phyloP scores from a whole-genome alignment of 441 rosid genomes.

The Pelargonium australe region DNA sequence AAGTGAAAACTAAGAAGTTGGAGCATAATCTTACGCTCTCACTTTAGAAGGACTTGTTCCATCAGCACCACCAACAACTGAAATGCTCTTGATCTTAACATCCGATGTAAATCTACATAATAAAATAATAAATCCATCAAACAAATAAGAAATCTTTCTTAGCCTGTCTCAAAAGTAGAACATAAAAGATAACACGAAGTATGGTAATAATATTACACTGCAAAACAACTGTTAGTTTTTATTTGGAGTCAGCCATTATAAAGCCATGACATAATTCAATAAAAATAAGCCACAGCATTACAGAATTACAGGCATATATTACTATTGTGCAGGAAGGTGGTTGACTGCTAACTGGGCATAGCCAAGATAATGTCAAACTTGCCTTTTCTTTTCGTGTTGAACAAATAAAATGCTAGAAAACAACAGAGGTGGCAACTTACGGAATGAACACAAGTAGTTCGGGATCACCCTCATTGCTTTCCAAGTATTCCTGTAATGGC shows the following conservation, averaged over 20 bases:
- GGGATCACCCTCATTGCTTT: constrained; percentile 93
- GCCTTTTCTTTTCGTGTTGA: background rate
- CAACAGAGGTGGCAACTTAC: constrained; percentile 39
- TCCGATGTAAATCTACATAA: constrained; percentile 73
- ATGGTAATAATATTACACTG: background rate
- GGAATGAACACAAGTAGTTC: constrained; percentile 88
- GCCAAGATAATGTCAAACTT: background rate
- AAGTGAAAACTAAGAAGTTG: too few species aligned
- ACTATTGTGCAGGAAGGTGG: too few species aligned
- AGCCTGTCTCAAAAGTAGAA: background rate
- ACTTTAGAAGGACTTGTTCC: constrained; percentile 95
- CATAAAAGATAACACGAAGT: background rate
- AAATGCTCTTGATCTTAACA: constrained; percentile 91
- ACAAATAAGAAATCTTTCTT: constrained; percentile 10
- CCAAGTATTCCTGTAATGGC: constrained; percentile 63
- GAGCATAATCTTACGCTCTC: constrained; percentile 64
- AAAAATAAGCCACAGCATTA: background rate
- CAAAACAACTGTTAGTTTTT: background rate
- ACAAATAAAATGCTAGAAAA: constrained; percentile 3
- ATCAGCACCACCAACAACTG: constrained; percentile 79
- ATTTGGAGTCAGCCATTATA: background rate
- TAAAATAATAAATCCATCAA: constrained; percentile 15
- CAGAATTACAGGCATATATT: background rate
- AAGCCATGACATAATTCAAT: background rate
- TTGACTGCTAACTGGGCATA: background rate